Conservation (phyloP, 441 rosid genomes). For the Erodium trifolium region DNA sequence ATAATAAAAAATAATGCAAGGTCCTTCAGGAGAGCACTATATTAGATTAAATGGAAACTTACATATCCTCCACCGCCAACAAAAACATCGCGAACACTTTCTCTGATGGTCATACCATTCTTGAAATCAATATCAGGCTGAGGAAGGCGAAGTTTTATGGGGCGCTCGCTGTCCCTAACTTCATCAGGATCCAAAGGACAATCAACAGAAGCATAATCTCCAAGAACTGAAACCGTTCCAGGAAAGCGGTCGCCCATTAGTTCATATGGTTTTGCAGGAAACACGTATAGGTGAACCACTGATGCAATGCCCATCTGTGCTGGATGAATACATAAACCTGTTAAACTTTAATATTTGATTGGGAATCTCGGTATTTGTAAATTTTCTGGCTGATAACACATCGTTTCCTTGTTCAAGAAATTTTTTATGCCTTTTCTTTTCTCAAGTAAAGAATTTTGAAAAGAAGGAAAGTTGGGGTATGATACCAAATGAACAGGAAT, state of each 20-base stretch:
- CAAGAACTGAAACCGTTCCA: conserved; percentile 84
- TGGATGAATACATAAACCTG: conserved; percentile 42
- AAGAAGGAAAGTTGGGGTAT: no score
- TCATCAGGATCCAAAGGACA: conserved; percentile 96
- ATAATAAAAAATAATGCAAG: no score
- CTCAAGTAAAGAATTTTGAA: no score
- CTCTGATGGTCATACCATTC: conserved; percentile 87
- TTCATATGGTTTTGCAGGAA: conserved; percentile 90
- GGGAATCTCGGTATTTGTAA: no score
- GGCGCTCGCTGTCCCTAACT: conserved; percentile 95
- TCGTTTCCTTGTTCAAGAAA: no score
- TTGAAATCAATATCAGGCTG: conserved; percentile 61
- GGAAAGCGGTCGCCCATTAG: conserved; percentile 76
- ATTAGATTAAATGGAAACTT: conserved; percentile 33
- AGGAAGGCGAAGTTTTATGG: conserved; percentile 84
- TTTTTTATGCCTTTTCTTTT: no score
- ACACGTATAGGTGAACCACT: conserved; percentile 84
- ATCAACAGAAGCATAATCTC: conserved; percentile 93
- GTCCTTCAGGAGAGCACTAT: no score
- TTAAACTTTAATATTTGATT: not conserved
- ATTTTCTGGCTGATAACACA: no score
- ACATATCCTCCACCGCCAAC: conserved; percentile 93
- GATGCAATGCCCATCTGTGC: conserved; percentile 99
- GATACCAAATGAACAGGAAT: not conserved
- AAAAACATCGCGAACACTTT: conserved; percentile 85